Conservation (phyloP, 2,329 filamentous ascomycete species). For the Beauveria rudraprayagi region DNA sequence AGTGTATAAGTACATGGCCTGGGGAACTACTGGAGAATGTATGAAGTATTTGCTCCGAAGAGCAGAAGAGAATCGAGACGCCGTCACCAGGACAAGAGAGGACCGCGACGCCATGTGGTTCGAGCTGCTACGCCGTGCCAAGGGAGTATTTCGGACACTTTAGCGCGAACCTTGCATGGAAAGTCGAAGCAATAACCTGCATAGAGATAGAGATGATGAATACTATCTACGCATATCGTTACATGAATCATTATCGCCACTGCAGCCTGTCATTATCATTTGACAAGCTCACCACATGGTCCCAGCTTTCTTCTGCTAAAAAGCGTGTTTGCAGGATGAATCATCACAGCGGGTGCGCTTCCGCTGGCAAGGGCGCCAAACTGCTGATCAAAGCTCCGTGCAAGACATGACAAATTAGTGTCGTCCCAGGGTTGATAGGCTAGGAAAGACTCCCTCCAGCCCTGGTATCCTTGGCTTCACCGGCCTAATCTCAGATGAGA, state of each 20-base stretch:
- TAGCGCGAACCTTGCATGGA: too few relatives aligned
- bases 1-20: conserved; percentile 67
- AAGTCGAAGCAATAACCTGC: too few relatives aligned
- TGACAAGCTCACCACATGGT: not conserved
- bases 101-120: conserved; percentile 54
- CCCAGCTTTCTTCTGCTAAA: not conserved
- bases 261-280: too few relatives aligned
- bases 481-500: not conserved
- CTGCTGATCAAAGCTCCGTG: not conserved
- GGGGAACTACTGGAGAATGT: conserved; percentile 69
- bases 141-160: conserved; percentile 23
- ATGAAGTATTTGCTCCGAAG: conserved; percentile 68
- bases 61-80: conserved; percentile 64
- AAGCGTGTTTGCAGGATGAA: not conserved
- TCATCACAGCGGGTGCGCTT: not conserved
- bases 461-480: not conserved
- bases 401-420: not conserved
- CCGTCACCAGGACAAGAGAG: conserved; percentile 53
- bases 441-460: not conserved
- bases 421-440: not conserved
- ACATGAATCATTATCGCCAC: too few relatives aligned
- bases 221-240: too few relatives aligned
- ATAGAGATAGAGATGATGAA: too few relatives aligned
- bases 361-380: not conserved
- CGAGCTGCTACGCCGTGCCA: conserved; percentile 51